Percentiles rank a stretch among this genome's conserved stretches.
phyloP scores from a whole-genome alignment of 345 rosid species.

The Salix dunnii region DNA sequence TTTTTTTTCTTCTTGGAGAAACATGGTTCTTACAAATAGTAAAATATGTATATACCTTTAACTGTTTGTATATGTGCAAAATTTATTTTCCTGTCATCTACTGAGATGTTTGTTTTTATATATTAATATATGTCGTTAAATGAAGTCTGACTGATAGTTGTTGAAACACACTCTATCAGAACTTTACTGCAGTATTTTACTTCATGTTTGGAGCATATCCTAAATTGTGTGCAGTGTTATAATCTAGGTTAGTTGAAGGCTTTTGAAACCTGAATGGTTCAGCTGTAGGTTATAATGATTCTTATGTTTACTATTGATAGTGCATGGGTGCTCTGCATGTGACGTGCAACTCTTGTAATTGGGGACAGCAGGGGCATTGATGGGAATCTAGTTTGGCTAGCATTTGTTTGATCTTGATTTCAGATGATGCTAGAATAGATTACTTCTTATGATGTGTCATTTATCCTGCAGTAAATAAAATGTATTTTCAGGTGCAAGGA shows the following conservation, averaged over 20 bases:
- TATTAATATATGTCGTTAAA: not conserved
- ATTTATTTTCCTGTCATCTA: not conserved
- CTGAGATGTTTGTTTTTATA: not conserved
- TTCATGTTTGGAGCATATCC: not conserved
- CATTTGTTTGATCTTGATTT: not conserved
- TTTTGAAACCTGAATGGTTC: not conserved
- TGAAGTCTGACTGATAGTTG: not conserved
- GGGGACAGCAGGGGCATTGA: not conserved
- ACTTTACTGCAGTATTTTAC: not conserved
- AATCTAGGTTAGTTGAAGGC: not conserved
- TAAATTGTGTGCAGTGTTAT: not conserved
- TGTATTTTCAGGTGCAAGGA: not conserved
- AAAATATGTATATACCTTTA: no score
- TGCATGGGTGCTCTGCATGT: not conserved
- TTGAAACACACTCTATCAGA: not conserved
- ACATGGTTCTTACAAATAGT: no score
- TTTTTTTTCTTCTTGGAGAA: no score
- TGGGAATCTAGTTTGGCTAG: not conserved
- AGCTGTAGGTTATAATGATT: not conserved
- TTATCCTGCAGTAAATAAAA: not conserved
- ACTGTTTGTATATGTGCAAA: not conserved
- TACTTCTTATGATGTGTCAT: not conserved
- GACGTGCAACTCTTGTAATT: not conserved
- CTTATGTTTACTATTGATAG: not conserved
- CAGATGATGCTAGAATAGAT: not conserved